Evolutionary conservation across 2,329 filamentous ascomycete species (phyloP).

Genomic region (Cladosporium phlei): DNA sequence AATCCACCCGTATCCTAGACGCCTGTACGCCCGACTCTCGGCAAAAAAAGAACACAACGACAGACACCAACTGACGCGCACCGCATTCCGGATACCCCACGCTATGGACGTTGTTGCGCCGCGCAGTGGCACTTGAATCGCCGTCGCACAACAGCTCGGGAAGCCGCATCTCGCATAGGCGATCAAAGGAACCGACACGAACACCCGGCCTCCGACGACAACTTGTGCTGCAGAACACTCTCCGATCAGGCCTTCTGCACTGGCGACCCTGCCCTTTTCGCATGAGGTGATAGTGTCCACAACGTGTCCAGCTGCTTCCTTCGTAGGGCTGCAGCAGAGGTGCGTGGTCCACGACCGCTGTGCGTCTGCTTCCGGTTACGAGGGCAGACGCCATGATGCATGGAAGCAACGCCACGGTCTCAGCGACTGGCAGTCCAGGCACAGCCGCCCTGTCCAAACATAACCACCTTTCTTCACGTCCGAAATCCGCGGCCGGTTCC

Average conservation of each 20-base stretch:
- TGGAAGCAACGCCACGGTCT: constrained; percentile 19
- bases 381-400: constrained; percentile 17
- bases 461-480: constrained; percentile 33
- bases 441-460: constrained; percentile 13
- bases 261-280: neutral
- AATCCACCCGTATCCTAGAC: neutral
- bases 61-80: constrained; percentile 1
- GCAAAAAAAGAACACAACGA: neutral
- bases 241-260: constrained; percentile 1
- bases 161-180: constrained; percentile 10
- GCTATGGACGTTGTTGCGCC: constrained; percentile 11
- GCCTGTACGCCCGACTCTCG: neutral
- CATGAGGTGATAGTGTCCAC: constrained; percentile 6
- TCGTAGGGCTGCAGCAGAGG: constrained; percentile 13
- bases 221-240: constrained; percentile 7
- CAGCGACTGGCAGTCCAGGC: constrained; percentile 14
- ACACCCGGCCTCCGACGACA: constrained; percentile 1
- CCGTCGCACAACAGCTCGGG: constrained; percentile 13
- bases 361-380: constrained; percentile 6
- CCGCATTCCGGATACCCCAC: neutral
- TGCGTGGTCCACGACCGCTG: constrained; percentile 8
- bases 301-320: constrained; percentile 7
- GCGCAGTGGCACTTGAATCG: constrained; percentile 12
- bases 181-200: neutral
- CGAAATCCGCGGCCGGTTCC: constrained; percentile 43